These are phyloP conservation scores for Sequoiadendron giganteum DNA, from an alignment of 75 land plant genomes.

Conservation along the genomic window DNA sequence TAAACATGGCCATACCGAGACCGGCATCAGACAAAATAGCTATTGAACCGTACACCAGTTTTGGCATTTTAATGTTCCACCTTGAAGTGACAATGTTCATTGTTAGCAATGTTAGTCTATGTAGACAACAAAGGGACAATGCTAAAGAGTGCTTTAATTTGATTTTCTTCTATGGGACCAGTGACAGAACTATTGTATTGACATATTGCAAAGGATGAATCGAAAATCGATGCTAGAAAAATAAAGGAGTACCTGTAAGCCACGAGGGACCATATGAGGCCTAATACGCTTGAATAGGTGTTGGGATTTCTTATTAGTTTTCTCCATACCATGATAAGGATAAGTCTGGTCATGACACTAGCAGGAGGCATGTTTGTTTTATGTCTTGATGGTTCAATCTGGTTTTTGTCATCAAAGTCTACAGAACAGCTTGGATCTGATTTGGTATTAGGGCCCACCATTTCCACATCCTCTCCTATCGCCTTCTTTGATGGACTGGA, in stretches of 20 bases:
- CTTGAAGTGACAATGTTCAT: constrained; percentile 17
- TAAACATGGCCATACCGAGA: constrained; percentile 84
- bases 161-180: too few relatives aligned
- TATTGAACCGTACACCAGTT: constrained; percentile 41
- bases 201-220: not conserved
- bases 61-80: constrained; percentile 66
- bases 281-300: constrained; percentile 66
- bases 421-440: not conserved
- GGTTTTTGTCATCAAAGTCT: not conserved
- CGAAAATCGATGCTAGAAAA: not conserved
- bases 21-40: constrained; percentile 71
- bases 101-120: not conserved
- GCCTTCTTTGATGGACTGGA: constrained; percentile 1
- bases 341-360: constrained; percentile 68
- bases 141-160: too few relatives aligned
- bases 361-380: constrained; percentile 54
- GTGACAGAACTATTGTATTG: too few relatives aligned
- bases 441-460: not conserved
- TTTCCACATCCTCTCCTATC: not conserved
- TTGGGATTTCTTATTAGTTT: constrained; percentile 78
- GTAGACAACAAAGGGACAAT: not conserved
- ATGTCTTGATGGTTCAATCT: not conserved
- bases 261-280: constrained; percentile 59
- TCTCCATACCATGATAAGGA: constrained; percentile 69
- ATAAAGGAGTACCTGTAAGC: constrained; percentile 41